Conservation (phyloP, 108 stramenopile genomes). For the Epipyxis sp. region DNA sequence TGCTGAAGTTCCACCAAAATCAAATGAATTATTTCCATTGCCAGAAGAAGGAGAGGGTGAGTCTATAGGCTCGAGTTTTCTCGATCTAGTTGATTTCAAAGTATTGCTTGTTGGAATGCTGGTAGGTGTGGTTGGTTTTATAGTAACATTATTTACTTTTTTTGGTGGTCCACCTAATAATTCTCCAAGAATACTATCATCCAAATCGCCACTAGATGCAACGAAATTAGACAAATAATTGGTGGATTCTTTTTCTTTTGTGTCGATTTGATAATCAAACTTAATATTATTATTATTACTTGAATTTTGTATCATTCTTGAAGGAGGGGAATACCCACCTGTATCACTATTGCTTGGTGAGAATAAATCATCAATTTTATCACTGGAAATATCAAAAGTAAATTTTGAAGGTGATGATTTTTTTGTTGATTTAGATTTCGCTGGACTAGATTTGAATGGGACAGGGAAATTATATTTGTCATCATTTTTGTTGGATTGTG, state of each 20-base stretch:
- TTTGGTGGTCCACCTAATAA: constrained; percentile 3
- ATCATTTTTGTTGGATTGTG: background rate
- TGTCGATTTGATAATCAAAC: background rate
- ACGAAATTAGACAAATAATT: background rate
- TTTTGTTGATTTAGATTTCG: background rate
- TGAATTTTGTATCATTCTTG: background rate
- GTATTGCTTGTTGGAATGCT: too few relatives aligned
- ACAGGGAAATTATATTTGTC: background rate
- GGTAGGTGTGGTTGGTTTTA: background rate
- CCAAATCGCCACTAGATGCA: background rate
- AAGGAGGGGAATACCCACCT: too few relatives aligned
- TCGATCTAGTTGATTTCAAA: too few relatives aligned
- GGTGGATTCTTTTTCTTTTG: background rate
- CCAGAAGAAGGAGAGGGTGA: too few relatives aligned
- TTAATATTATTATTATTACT: background rate
- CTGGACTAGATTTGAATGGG: background rate
- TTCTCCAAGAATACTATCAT: constrained; percentile 21
- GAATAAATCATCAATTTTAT: background rate
- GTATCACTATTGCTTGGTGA: background rate
- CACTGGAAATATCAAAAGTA: background rate
- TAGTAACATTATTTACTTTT: background rate
- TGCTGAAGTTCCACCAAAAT: too few relatives aligned
- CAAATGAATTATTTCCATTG: too few relatives aligned
- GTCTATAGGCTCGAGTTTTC: too few relatives aligned
- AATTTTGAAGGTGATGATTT: background rate